Percentiles rank a stretch among this genome's conserved stretches.
Conservation (phyloP, 1,139 yeast species). For the Yamadazyma taylorii region DNA sequence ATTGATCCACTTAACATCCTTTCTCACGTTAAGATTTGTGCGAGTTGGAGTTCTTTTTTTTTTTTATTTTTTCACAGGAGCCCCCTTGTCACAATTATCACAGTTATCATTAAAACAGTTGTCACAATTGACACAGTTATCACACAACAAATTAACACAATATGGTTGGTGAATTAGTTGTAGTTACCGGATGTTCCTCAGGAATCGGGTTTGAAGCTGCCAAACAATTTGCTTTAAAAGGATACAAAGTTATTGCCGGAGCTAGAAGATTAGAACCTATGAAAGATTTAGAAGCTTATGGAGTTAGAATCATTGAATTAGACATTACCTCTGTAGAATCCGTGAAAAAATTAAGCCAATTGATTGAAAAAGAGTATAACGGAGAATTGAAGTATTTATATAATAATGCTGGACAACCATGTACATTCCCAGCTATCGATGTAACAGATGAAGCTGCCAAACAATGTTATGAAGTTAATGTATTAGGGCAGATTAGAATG, state of each 20-base stretch:
- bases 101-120: background rate
- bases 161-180: slow-evolving; percentile 27
- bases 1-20: too few relatives aligned
- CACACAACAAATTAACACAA: background rate
- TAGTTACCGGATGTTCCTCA: slow-evolving; percentile 80
- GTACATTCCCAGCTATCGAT: slow-evolving; percentile 72
- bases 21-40: too few relatives aligned
- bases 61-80: too few relatives aligned
- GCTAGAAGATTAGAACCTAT: slow-evolving; percentile 70
- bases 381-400: slow-evolving; percentile 57
- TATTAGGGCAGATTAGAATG: slow-evolving; percentile 65
- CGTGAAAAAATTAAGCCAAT: slow-evolving; percentile 44
- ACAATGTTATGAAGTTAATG: slow-evolving; percentile 66
- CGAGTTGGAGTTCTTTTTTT: too few relatives aligned
- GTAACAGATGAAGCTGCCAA: slow-evolving; percentile 56
- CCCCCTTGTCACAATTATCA: too few relatives aligned
- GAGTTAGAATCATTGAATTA: slow-evolving; percentile 27
- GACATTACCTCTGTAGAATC: slow-evolving; percentile 53
- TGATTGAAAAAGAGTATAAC: slow-evolving; percentile 33
- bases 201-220: slow-evolving; percentile 77
- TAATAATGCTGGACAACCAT: slow-evolving; percentile 64
- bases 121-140: background rate
- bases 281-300: slow-evolving; percentile 48
- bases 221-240: slow-evolving; percentile 60
- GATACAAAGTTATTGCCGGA: slow-evolving; percentile 59